These are phyloP conservation scores for Fraxinus ornus DNA, from an alignment of 305 asterid species.

Conservation along the genomic window DNA sequence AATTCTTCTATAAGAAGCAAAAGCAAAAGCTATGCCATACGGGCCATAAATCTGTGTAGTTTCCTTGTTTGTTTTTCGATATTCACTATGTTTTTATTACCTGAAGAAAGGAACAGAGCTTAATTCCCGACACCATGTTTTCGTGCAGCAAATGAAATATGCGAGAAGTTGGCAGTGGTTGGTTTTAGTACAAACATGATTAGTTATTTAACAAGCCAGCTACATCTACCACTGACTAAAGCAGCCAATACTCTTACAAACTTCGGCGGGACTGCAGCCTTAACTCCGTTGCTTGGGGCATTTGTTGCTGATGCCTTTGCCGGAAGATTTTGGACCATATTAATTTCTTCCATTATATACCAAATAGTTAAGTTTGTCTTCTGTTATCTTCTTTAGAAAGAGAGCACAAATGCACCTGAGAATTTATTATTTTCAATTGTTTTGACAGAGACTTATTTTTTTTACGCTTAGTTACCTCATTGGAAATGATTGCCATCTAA, in stretches of 20 bases:
- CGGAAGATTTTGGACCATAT: slow-evolving; percentile 69
- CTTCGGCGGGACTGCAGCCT: slow-evolving; percentile 64
- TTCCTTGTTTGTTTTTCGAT: neutral
- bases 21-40: too few relatives aligned
- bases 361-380: slow-evolving; percentile 39
- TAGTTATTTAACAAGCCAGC: slow-evolving; percentile 24
- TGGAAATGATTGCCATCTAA: neutral
- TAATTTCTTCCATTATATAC: slow-evolving; percentile 48
- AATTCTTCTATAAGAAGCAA: too few relatives aligned
- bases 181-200: slow-evolving; percentile 32
- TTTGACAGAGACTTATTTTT: neutral
- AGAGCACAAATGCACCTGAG: neutral
- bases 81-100: neutral
- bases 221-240: slow-evolving; percentile 42
- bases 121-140: neutral
- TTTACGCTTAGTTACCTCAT: neutral
- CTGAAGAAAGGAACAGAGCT: neutral
- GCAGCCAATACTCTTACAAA: slow-evolving; percentile 70
- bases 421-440: neutral
- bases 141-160: slow-evolving; percentile 52
- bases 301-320: slow-evolving; percentile 61
- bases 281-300: slow-evolving; percentile 63
- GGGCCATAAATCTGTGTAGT: neutral
- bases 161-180: slow-evolving; percentile 30
- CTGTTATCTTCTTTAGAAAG: neutral